Evolutionary conservation across 2,329 filamentous ascomycete species (phyloP), one percentile per base, ranked within the genome.

Genomic region (Xylaria sp.): DNA sequence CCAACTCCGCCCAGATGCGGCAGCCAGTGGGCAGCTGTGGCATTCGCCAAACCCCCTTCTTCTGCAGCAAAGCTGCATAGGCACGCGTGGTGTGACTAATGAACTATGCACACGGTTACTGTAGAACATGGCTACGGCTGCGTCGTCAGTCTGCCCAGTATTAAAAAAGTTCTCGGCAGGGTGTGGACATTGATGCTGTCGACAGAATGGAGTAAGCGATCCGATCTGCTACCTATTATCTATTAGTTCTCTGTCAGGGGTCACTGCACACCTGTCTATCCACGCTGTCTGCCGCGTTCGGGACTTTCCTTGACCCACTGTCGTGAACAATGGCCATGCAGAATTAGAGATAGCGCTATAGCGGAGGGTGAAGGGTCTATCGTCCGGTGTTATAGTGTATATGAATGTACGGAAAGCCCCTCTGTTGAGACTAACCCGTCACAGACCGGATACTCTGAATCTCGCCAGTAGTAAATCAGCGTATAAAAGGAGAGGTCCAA

Each of bases 31-130:
- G 5, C 3, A 48, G n/a, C 23, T 50, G 2, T 57, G n/a, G 32
- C 50, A 27, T 59, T 47, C 35, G 37, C 57, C 25, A 18, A 51
- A 37, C 44, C 44, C 25, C 37, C 18, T 47, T 42, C 37, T 21
- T 50, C 18, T 59, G 60, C 59, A 54, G 54, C 37, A 42, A 42
- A 42, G 54, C 16, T n/a, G 32, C 47, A 55, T 54, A 48, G 37
- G 50, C 32, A 48, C 9, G 57, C 13, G 48, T 65, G 61, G 50
- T 32, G 18, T 61, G 40, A 63, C 40, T 40, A 32, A 32, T 40
- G 13, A 44, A 47, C 10, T 23, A 27, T 54, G 27, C 29, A 59
- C 35, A 13, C 12, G 23, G 27, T 9, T 40, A 44, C 8, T 18
- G 32, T 47, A 47, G 58, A 53, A 4, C 16, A 53, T n/a, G 25